phyloP scores from a whole-genome alignment of 805 yeast species.

The Spathaspora passalidarum region DNA sequence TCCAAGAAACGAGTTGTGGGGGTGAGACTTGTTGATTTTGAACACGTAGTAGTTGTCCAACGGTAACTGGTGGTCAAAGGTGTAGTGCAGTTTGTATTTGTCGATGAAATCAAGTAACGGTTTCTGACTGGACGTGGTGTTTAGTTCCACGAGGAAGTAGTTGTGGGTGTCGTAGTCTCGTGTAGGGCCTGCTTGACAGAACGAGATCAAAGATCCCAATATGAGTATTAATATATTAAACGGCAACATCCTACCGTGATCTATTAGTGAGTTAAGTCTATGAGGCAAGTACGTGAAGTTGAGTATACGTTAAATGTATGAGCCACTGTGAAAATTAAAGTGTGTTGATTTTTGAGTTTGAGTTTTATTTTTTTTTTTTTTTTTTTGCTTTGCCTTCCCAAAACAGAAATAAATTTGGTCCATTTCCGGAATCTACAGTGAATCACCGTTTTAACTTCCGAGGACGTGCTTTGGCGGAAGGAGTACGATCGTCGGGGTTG shows the following conservation, averaged over 20 bases:
- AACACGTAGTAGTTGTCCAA: constrained; percentile 64
- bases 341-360: background rate
- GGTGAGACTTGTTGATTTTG: constrained; percentile 45
- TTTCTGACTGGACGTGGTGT: constrained; percentile 21
- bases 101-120: constrained; percentile 34
- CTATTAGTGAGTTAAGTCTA: too few species aligned
- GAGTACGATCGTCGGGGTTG: too few species aligned
- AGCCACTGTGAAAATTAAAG: background rate
- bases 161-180: constrained; percentile 49
- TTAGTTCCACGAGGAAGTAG: constrained; percentile 64
- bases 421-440: too few species aligned
- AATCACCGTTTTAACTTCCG: background rate
- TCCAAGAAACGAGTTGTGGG: constrained; percentile 32
- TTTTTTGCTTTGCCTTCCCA: background rate
- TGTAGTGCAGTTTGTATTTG: constrained; percentile 33
- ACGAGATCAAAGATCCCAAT: constrained; percentile 4
- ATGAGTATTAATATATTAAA: constrained; percentile 4
- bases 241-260: constrained; percentile 5
- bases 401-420: background rate
- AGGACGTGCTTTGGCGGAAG: too few species aligned
- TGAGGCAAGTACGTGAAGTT: too few species aligned
- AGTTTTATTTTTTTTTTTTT: too few species aligned
- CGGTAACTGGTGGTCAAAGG: constrained; percentile 62
- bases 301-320: too few species aligned
- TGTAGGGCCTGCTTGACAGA: constrained; percentile 11